Evolutionary conservation across 2,329 filamentous ascomycete genomes (phyloP).

Genomic region (Coniochaeta prunicola): DNA sequence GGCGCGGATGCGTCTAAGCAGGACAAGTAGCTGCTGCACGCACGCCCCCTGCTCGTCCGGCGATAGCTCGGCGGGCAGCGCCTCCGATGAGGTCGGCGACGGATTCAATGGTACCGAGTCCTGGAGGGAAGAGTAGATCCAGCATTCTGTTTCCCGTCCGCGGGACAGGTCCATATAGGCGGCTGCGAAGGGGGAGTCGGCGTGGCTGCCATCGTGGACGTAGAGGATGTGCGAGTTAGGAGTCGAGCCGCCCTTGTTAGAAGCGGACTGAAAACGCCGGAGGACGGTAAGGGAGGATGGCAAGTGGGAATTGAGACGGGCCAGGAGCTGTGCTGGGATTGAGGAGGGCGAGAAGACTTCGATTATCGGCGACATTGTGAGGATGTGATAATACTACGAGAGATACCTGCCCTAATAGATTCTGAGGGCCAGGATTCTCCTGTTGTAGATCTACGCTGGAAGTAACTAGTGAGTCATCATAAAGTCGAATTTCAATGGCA

Average conservation of each 20-base stretch:
- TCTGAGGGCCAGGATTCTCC: background rate
- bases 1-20: slow-evolving; percentile 15
- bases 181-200: slow-evolving; percentile 36
- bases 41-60: slow-evolving; percentile 14
- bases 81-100: background rate
- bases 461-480: background rate
- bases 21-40: slow-evolving; percentile 23
- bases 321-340: slow-evolving; percentile 24
- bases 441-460: background rate
- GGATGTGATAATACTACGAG: background rate
- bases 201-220: slow-evolving; percentile 10
- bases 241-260: slow-evolving; percentile 30
- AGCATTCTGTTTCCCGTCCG: slow-evolving; percentile 57
- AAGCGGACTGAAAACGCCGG: slow-evolving; percentile 54
- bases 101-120: background rate
- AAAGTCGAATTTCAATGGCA: background rate
- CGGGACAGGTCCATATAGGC: slow-evolving; percentile 55
- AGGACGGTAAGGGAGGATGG: slow-evolving; percentile 54
- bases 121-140: slow-evolving; percentile 52
- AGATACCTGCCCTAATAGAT: too few species aligned
- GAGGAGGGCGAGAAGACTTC: background rate
- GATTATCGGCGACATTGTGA: background rate
- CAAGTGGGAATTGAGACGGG: slow-evolving; percentile 40
- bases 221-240: slow-evolving; percentile 35
- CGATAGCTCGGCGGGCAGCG: background rate